Evolutionary conservation across 345 rosid species (phyloP).

Genomic region (Kernera saxatilis): DNA sequence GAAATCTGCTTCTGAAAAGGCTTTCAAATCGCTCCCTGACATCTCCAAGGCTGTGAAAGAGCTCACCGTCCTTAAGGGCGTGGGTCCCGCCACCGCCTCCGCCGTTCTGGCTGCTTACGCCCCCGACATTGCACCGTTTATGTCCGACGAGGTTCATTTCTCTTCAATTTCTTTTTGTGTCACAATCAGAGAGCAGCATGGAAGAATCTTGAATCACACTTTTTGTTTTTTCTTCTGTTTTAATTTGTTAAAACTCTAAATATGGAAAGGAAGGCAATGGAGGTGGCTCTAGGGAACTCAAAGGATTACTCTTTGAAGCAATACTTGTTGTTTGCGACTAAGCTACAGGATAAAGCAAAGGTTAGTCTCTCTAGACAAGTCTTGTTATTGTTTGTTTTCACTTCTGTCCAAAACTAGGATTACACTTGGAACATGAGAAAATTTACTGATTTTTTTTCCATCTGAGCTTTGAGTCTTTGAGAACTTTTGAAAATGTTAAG

Average conservation of each 20-base stretch:
- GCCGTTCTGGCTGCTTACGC: conserved; percentile 88
- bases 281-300: conserved; percentile 59
- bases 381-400: background rate
- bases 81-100: conserved; percentile 89
- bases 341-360: conserved; percentile 55
- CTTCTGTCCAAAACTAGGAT: background rate
- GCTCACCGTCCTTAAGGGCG: conserved; percentile 82
- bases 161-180: background rate
- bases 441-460: background rate
- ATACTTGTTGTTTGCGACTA: conserved; percentile 50
- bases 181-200: background rate
- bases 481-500: background rate
- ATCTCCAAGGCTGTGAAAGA: conserved; percentile 58
- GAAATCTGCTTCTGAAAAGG: conserved; percentile 66
- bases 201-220: background rate
- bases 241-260: background rate
- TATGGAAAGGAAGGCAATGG: conserved; percentile 56
- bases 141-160: conserved; percentile 76
- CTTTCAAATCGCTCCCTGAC: conserved; percentile 73
- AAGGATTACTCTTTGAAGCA: conserved; percentile 76
- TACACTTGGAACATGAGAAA: background rate
- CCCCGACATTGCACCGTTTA: conserved; percentile 69
- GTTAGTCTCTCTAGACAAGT: conserved; percentile 32
- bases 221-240: background rate
- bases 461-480: background rate